Conservation (phyloP, 202 grass and related monocot species). For the Digitaria exilis region DNA sequence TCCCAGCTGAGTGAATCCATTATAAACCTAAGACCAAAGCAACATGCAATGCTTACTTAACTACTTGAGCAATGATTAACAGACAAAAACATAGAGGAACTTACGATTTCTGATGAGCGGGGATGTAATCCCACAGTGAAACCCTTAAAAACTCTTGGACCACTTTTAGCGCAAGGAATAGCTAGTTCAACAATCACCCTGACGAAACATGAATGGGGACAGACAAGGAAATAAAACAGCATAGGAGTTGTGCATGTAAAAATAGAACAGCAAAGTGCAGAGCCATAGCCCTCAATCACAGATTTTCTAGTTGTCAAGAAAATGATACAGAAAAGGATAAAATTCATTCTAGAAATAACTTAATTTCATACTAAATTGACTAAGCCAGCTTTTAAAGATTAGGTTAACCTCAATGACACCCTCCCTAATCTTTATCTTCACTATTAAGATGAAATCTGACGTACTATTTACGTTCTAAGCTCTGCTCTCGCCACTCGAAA, state of each 20-base stretch:
- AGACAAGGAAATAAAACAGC: neutral
- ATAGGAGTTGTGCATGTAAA: neutral
- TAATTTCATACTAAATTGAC: neutral
- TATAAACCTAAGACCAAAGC: constrained; percentile 74
- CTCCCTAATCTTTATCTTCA: neutral
- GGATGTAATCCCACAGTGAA: constrained; percentile 93
- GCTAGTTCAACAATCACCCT: constrained; percentile 79
- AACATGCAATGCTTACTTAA: constrained; percentile 15
- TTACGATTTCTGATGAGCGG: constrained; percentile 83
- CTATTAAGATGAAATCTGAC: neutral
- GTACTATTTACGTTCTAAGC: neutral
- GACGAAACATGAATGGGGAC: constrained; percentile 23
- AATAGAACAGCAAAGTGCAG: neutral
- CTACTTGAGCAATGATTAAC: constrained; percentile 14
- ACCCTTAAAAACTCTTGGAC: constrained; percentile 78
- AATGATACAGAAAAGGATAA: neutral
- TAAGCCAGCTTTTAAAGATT: neutral
- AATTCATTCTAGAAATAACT: neutral
- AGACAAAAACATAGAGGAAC: constrained; percentile 13
- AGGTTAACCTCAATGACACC: neutral
- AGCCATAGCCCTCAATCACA: neutral
- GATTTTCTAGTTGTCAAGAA: neutral
- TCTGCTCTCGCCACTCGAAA: neutral
- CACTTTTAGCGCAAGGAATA: constrained; percentile 72
- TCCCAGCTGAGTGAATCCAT: constrained; percentile 86